These are phyloP conservation scores for Verbena officinalis DNA, from an alignment of 257 asterid species.

Conservation along the genomic window DNA sequence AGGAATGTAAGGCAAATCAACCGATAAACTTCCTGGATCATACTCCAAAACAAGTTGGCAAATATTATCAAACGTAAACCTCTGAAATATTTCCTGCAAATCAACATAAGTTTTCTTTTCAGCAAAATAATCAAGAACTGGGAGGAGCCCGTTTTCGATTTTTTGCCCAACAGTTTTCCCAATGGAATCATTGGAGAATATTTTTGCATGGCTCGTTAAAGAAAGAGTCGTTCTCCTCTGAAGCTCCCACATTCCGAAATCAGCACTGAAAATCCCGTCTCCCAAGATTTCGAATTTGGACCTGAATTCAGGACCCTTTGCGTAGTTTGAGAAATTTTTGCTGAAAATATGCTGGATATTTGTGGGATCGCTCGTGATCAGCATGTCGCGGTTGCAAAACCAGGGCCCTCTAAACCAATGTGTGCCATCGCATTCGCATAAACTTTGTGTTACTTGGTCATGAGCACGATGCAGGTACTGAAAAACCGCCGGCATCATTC, in stretches of 20 bases:
- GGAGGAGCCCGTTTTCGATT: conserved; percentile 33
- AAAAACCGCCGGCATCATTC: conserved; percentile 39
- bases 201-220: conserved; percentile 9
- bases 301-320: conserved; percentile 40
- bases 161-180: conserved; percentile 23
- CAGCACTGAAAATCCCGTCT: conserved; percentile 44
- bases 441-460: conserved; percentile 28
- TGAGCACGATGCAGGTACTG: conserved; percentile 25
- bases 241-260: conserved; percentile 41
- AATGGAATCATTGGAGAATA: conserved; percentile 18
- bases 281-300: conserved; percentile 44
- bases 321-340: conserved; percentile 41
- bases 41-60: conserved; percentile 26
- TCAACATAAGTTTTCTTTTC: conserved; percentile 27
- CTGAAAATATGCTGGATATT: conserved; percentile 39
- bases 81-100: conserved; percentile 44
- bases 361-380: conserved; percentile 41
- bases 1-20: conserved; percentile 29
- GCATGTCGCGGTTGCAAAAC: conserved; percentile 33
- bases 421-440: conserved; percentile 33
- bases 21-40: conserved; percentile 32
- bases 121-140: conserved; percentile 27
- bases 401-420: conserved; percentile 34
- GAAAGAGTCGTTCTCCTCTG: conserved; percentile 39
- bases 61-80: conserved; percentile 40